Evolutionary conservation across 2,329 filamentous ascomycete genomes (phyloP).

Genomic region (Penicillium sp.): DNA sequence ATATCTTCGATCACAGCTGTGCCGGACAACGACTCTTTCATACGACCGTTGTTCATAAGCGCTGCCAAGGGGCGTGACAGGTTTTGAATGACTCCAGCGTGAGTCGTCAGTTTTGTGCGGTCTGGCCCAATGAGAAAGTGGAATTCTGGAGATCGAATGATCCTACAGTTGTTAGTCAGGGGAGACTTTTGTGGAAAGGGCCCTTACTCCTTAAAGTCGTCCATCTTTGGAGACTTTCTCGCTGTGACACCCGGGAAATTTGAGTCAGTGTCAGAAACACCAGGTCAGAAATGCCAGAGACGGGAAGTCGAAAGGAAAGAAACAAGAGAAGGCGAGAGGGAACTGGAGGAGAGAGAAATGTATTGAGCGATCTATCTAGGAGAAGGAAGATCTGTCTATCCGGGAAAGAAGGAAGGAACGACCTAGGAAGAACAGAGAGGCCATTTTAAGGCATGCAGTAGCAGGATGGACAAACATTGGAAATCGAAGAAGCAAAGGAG

Average conservation of each 20-base stretch:
- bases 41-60: background rate
- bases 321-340: too few relatives aligned
- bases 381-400: background rate
- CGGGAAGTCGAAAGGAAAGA: too few relatives aligned
- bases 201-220: background rate
- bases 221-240: background rate
- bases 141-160: background rate
- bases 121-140: background rate
- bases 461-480: background rate
- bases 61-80: background rate
- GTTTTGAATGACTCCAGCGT: background rate
- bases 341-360: background rate
- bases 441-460: background rate
- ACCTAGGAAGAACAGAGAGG: background rate
- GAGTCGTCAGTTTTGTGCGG: background rate
- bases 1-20: background rate
- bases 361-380: too few relatives aligned
- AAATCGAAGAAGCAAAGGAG: too few relatives aligned
- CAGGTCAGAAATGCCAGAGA: too few relatives aligned
- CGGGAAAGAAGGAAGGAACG: background rate
- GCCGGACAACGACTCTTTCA: background rate
- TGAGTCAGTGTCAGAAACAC: too few relatives aligned
- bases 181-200: background rate
- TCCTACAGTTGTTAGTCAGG: background rate
- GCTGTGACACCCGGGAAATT: too few relatives aligned